Percentiles rank a stretch among this genome's conserved stretches.
Conservation (phyloP, 495 filamentous ascomycete genomes). For the Parathielavia hyrcaniae region DNA sequence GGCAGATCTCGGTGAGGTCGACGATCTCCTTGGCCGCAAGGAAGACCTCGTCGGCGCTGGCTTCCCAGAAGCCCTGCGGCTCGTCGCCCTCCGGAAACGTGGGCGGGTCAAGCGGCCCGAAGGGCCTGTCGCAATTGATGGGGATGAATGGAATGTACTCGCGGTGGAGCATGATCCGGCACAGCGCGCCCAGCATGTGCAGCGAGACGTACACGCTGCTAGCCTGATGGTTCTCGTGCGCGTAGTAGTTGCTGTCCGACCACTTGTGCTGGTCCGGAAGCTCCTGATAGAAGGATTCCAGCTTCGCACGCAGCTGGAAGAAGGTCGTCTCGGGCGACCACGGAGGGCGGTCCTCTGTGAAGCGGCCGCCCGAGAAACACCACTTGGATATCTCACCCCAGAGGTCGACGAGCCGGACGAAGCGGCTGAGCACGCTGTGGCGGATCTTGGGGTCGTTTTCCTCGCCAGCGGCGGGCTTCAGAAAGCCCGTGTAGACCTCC, state of each 20-base stretch:
- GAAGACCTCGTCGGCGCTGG: conserved; percentile 69
- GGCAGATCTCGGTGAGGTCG: conserved; percentile 65
- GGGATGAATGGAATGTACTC: conserved; percentile 81
- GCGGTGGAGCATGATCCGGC: conserved; percentile 70
- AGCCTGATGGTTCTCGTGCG: conserved; percentile 68
- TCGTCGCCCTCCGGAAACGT: conserved; percentile 49
- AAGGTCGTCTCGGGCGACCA: conserved; percentile 62
- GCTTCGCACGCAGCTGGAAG: conserved; percentile 50
- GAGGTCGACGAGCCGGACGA: conserved; percentile 69
- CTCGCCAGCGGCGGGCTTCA: conserved; percentile 30
- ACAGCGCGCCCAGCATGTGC: conserved; percentile 72
- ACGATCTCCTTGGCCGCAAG: conserved; percentile 66
- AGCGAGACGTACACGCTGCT: conserved; percentile 69
- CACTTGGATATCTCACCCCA: conserved; percentile 74
- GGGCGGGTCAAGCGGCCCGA: conserved; percentile 69
- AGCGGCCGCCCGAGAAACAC: conserved; percentile 66
- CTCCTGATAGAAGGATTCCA: conserved; percentile 59
- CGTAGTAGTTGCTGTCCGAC: conserved; percentile 68
- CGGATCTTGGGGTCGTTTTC: conserved; percentile 39
- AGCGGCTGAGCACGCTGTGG: conserved; percentile 62
- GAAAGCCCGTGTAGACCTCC: conserved; percentile 55
- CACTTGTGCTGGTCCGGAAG: conserved; percentile 67
- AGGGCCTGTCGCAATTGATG: conserved; percentile 58
- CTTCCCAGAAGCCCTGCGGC: conserved; percentile 61
- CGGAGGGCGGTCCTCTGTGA: conserved; percentile 53